These are phyloP conservation scores for Lepiota venenata DNA, from an alignment of 768 basidiomycete species.

Conservation along the genomic window DNA sequence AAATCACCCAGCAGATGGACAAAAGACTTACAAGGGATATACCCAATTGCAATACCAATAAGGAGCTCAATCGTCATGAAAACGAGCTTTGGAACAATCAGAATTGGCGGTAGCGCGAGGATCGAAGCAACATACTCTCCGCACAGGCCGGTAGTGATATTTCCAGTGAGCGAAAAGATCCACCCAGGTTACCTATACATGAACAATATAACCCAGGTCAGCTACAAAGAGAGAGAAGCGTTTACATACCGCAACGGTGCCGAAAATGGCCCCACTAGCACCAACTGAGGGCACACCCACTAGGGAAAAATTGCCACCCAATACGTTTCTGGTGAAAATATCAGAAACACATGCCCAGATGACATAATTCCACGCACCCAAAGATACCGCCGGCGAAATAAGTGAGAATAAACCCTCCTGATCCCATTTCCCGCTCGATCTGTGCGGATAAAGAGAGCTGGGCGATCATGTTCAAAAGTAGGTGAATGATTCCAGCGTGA, in stretches of 20 bases:
- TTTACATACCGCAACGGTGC: slow-evolving; percentile 66
- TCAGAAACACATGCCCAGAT: not conserved
- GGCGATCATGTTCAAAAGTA: slow-evolving; percentile 86
- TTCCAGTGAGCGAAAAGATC: slow-evolving; percentile 93
- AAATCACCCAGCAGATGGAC: not conserved
- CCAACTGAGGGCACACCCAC: slow-evolving; percentile 88
- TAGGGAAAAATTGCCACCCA: slow-evolving; percentile 91
- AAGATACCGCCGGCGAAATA: slow-evolving; percentile 94
- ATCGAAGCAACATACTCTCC: slow-evolving; percentile 50
- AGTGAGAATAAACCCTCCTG: slow-evolving; percentile 76
- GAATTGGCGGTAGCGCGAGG: not conserved
- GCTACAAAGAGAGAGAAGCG: not conserved
- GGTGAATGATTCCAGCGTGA: slow-evolving; percentile 95
- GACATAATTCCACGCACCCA: slow-evolving; percentile 45
- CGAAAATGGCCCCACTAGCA: slow-evolving; percentile 92
- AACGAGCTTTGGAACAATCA: slow-evolving; percentile 49
- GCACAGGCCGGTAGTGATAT: slow-evolving; percentile 77
- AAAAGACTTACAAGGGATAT: slow-evolving; percentile 64
- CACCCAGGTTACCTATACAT: slow-evolving; percentile 67
- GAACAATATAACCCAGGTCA: not conserved
- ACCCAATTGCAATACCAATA: slow-evolving; percentile 82
- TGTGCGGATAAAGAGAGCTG: slow-evolving; percentile 79
- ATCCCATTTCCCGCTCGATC: slow-evolving; percentile 91
- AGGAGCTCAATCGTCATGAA: slow-evolving; percentile 86
- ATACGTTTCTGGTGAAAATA: slow-evolving; percentile 54